A percentile compares a stretch with the other conserved stretches of the same genome.
Evolutionary conservation across 2,329 filamentous ascomycete species (phyloP).

Genomic region (Botrytis byssoidea): DNA sequence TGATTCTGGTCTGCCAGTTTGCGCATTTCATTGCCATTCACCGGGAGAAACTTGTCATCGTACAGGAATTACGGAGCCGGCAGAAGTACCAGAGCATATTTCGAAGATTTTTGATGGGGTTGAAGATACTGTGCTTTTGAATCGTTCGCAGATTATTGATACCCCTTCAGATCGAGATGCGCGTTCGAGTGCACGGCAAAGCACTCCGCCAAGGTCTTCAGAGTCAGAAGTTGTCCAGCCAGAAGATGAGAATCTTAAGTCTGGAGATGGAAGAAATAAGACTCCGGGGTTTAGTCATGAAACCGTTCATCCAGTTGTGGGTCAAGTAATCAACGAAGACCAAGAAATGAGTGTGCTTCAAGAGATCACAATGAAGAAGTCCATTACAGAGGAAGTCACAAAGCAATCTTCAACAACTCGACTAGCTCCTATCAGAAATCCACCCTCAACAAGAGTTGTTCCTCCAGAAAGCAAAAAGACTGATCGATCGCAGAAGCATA

Average conservation of each 20-base stretch:
- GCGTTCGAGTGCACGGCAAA: background rate
- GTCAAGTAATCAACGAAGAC: background rate
- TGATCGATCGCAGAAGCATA: background rate
- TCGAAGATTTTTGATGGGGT: background rate
- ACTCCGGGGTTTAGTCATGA: background rate
- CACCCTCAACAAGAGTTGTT: background rate
- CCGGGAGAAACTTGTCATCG: slow-evolving; percentile 14
- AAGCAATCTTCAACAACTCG: background rate
- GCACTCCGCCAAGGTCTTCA: background rate
- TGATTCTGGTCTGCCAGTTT: slow-evolving; percentile 7
- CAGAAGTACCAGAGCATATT: slow-evolving; percentile 9
- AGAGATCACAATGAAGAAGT: background rate
- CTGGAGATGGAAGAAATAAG: background rate
- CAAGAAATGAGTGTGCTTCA: background rate
- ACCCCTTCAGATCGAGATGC: background rate
- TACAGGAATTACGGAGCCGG: slow-evolving; percentile 1
- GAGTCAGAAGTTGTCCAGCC: background rate
- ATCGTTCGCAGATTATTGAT: slow-evolving; percentile 10
- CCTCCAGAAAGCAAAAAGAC: background rate
- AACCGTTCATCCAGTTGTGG: background rate
- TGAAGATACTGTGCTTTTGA: background rate
- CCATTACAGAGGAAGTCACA: background rate
- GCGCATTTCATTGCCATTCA: slow-evolving; percentile 4
- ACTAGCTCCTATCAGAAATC: background rate
- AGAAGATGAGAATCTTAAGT: background rate